Percentiles rank a stretch among this genome's conserved stretches.
phyloP scores from a whole-genome alignment of 2,329 filamentous ascomycete genomes.

The Nigrospora sphaerica region DNA sequence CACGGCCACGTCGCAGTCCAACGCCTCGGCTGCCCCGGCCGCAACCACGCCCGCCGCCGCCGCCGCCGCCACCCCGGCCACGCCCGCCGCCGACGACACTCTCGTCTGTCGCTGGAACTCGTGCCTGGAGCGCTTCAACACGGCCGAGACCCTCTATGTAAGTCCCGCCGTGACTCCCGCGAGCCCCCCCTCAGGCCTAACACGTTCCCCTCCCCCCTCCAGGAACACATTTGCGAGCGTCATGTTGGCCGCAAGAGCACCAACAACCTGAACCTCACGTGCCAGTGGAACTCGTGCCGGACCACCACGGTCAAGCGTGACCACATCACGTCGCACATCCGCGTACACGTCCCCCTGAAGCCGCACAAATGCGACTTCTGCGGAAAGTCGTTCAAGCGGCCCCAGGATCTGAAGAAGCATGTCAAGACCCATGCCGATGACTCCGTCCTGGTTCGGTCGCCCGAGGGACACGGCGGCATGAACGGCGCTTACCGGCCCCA shows the following conservation, averaged over 20 bases:
- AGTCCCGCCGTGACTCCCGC: constrained; percentile 17
- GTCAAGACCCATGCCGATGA: constrained; percentile 98
- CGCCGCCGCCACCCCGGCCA: constrained; percentile 23
- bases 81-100: constrained; percentile 38
- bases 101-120: constrained; percentile 54
- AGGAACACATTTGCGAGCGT: constrained; percentile 98
- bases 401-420: constrained; percentile 98
- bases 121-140: constrained; percentile 51
- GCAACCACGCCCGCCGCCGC: constrained; percentile 39
- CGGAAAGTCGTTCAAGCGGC: constrained; percentile 97
- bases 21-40: constrained; percentile 31
- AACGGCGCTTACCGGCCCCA: constrained; percentile 45
- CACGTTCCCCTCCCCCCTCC: background rate
- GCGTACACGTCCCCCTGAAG: constrained; percentile 97
- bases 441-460: constrained; percentile 60
- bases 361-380: constrained; percentile 99
- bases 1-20: background rate
- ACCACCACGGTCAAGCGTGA: constrained; percentile 98
- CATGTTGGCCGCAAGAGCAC: constrained; percentile 99
- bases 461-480: constrained; percentile 44
- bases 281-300: constrained; percentile 92
- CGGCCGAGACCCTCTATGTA: constrained; percentile 54
- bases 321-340: constrained; percentile 98
- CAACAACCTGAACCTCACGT: constrained; percentile 95
- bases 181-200: background rate